These are phyloP conservation scores for Eucalyptus curtisii DNA, from an alignment of 345 rosid genomes.

Conservation along the genomic window DNA sequence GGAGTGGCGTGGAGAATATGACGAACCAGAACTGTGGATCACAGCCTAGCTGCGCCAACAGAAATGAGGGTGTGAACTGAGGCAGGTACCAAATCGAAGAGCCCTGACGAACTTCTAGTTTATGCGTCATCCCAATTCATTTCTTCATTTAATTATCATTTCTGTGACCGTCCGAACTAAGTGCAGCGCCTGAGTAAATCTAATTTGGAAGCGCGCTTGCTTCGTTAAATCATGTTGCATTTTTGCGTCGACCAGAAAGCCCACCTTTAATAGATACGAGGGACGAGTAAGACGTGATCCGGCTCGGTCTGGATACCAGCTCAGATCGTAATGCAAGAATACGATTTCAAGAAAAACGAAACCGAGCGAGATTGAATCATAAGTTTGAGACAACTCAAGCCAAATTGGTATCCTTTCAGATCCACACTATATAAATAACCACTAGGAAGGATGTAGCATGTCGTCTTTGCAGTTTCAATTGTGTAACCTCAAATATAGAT, in stretches of 20 bases:
- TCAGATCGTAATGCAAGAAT: neutral
- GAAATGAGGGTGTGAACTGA: neutral
- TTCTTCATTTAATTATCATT: neutral
- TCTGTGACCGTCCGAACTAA: neutral
- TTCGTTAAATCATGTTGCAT: neutral
- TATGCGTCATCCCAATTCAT: neutral
- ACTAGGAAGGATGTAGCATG: neutral
- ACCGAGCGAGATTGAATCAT: neutral
- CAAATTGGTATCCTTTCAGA: neutral
- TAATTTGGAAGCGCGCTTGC: neutral
- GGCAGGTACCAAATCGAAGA: neutral
- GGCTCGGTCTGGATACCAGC: neutral
- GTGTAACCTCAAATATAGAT: neutral
- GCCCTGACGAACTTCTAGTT: neutral
- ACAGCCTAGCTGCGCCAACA: neutral
- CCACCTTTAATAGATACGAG: neutral
- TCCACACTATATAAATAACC: neutral
- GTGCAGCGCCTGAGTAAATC: neutral
- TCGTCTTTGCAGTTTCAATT: neutral
- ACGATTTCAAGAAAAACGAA: neutral
- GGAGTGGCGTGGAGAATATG: neutral
- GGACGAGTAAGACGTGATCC: neutral
- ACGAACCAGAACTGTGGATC: neutral
- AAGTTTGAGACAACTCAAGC: neutral
- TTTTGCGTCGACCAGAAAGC: neutral